Percentiles rank a stretch among this genome's conserved stretches.
Conservation (phyloP, 345 rosid genomes). For the Ceriops decandra region DNA sequence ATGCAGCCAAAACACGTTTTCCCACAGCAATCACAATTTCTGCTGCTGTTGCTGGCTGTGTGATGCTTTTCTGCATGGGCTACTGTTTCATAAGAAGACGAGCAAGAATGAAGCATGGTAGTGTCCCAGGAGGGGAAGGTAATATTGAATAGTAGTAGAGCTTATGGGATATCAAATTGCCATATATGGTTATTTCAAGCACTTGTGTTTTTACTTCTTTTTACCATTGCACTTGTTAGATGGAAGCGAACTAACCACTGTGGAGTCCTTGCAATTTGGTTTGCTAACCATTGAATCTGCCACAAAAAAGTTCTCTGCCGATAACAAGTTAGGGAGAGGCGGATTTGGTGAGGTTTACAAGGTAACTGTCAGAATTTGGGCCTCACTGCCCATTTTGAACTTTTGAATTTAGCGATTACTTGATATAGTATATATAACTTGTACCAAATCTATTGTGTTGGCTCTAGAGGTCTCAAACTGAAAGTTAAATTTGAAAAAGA, state of each 20-base stretch:
- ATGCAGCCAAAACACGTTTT: neutral
- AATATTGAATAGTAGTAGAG: neutral
- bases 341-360: slow-evolving; percentile 70
- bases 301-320: slow-evolving; percentile 42
- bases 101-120: slow-evolving; percentile 5
- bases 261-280: slow-evolving; percentile 44
- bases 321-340: slow-evolving; percentile 62
- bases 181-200: too few species aligned
- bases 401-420: too few species aligned
- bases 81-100: slow-evolving; percentile 5
- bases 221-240: slow-evolving; percentile 19
- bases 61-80: slow-evolving; percentile 3
- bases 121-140: slow-evolving; percentile 13
- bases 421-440: too few species aligned
- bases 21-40: slow-evolving; percentile 6
- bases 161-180: too few species aligned
- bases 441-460: too few species aligned
- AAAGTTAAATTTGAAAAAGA: too few species aligned
- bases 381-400: too few species aligned
- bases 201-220: too few species aligned
- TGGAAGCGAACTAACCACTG: slow-evolving; percentile 23
- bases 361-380: slow-evolving; percentile 23
- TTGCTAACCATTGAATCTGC: slow-evolving; percentile 38
- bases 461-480: too few species aligned
- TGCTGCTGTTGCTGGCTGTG: slow-evolving; percentile 2